These are phyloP conservation scores for Chrysoporthe cubensis DNA, from an alignment of 2,329 filamentous ascomycete genomes.

Conservation along the genomic window DNA sequence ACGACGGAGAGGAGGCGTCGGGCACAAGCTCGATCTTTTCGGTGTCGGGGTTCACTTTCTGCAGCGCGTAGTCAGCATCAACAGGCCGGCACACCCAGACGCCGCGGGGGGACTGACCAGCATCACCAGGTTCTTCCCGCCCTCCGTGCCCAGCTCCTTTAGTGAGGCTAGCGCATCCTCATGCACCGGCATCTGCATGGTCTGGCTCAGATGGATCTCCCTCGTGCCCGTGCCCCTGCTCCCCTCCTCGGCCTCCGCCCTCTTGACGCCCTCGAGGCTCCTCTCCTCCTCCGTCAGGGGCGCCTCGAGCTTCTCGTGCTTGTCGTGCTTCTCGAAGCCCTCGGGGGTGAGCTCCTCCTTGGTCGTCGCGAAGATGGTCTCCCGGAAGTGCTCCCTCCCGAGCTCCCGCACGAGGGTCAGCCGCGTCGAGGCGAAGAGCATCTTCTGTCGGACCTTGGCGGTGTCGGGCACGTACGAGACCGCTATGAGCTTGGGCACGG, in stretches of 20 bases:
- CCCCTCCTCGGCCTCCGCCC: constrained; percentile 88
- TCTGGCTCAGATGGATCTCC: constrained; percentile 63
- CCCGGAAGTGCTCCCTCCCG: constrained; percentile 77
- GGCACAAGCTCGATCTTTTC: constrained; percentile 71
- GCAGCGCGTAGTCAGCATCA: constrained; percentile 23
- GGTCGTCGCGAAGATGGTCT: constrained; percentile 74
- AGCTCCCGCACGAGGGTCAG: constrained; percentile 77
- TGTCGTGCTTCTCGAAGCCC: constrained; percentile 75
- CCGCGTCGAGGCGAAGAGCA: constrained; percentile 80
- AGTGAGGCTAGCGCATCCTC: constrained; percentile 69
- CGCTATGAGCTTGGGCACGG: constrained; percentile 63
- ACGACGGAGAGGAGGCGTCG: constrained; percentile 53
- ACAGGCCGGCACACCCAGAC: not conserved
- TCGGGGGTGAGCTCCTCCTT: constrained; percentile 68
- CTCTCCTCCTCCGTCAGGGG: constrained; percentile 87
- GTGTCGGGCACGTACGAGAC: constrained; percentile 80
- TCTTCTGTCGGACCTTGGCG: constrained; percentile 82
- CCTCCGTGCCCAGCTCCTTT: constrained; percentile 57
- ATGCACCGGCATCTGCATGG: constrained; percentile 60
- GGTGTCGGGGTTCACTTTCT: constrained; percentile 73
- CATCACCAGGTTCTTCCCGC: constrained; percentile 61
- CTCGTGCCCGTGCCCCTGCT: constrained; percentile 61
- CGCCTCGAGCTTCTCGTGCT: constrained; percentile 65
- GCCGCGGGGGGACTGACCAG: constrained; percentile 54
- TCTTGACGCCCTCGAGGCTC: constrained; percentile 94